Evolutionary conservation across 768 basidiomycete genomes (phyloP).

Genomic region (Lactarius quietus): DNA sequence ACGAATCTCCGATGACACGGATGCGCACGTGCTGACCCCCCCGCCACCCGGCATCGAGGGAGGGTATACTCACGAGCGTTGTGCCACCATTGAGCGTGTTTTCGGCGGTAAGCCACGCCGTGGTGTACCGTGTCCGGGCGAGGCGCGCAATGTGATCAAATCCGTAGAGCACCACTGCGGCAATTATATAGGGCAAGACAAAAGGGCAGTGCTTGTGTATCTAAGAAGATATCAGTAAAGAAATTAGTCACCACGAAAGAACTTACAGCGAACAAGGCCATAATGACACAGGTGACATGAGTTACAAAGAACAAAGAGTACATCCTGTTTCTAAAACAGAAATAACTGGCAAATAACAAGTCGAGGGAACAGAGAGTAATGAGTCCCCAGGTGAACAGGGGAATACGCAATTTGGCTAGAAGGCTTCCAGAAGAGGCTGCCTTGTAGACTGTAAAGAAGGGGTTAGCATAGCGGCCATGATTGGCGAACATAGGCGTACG

Average conservation of each 20-base stretch:
- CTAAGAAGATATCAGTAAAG: constrained; percentile 19
- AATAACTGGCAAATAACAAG: constrained; percentile 39
- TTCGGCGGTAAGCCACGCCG: constrained; percentile 44
- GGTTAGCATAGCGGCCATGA: background rate
- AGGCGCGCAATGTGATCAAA: constrained; percentile 46
- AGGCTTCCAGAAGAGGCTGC: constrained; percentile 4
- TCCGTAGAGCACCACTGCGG: constrained; percentile 39
- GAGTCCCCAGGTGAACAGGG: constrained; percentile 30
- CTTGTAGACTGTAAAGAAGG: constrained; percentile 4
- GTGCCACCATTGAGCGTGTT: constrained; percentile 40
- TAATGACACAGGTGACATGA: constrained; percentile 43
- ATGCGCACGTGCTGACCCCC: constrained; percentile 60
- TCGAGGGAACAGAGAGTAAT: constrained; percentile 37
- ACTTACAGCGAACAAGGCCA: constrained; percentile 36
- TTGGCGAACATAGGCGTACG: constrained; percentile 31
- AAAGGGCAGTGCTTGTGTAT: constrained; percentile 12
- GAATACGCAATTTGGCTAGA: background rate
- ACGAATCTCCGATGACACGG: constrained; percentile 41
- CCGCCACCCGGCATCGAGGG: constrained; percentile 50
- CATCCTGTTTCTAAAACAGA: constrained; percentile 37
- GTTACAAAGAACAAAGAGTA: constrained; percentile 44
- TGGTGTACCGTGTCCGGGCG: constrained; percentile 43
- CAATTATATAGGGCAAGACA: constrained; percentile 42
- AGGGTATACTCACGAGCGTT: constrained; percentile 46
- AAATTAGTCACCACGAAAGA: background rate